A percentile compares a stretch with the other conserved stretches of the same genome.
Evolutionary conservation across 495 filamentous ascomycete genomes (phyloP).

Genomic region (Penicillium cosmopolitanum): DNA sequence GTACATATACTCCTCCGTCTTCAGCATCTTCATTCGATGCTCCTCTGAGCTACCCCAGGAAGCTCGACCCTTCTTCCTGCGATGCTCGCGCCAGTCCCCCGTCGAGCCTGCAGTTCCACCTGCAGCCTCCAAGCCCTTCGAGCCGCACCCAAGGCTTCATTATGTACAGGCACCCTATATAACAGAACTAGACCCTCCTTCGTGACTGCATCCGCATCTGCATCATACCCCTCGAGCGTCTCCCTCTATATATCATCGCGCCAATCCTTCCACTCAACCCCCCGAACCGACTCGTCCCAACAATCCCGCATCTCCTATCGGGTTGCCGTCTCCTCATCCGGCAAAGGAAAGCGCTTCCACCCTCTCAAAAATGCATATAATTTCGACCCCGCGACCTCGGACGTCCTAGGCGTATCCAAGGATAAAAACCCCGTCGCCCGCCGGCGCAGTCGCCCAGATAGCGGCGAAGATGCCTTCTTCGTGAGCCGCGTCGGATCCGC

Average conservation of each 20-base stretch:
- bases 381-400: constrained; percentile 65
- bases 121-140: constrained; percentile 34
- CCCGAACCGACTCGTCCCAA: constrained; percentile 10
- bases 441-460: constrained; percentile 61
- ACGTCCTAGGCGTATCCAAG: constrained; percentile 55
- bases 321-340: constrained; percentile 64
- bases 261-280: constrained; percentile 37
- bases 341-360: constrained; percentile 76
- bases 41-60: not conserved
- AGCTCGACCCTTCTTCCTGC: constrained; percentile 11
- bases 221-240: no score
- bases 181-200: constrained; percentile 22
- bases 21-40: constrained; percentile 11
- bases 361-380: constrained; percentile 71
- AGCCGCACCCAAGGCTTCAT: not conserved
- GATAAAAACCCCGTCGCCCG: constrained; percentile 35
- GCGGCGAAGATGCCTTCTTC: constrained; percentile 97
- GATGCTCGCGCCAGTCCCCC: constrained; percentile 36
- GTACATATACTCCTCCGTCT: not conserved
- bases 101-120: constrained; percentile 46
- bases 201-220: constrained; percentile 12
- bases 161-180: not conserved
- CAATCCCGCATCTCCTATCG: constrained; percentile 47
- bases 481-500: constrained; percentile 67
- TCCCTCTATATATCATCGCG: constrained; percentile 8